Conservation (phyloP, 805 yeast species). For the Blastobotrys mokoenaii region DNA sequence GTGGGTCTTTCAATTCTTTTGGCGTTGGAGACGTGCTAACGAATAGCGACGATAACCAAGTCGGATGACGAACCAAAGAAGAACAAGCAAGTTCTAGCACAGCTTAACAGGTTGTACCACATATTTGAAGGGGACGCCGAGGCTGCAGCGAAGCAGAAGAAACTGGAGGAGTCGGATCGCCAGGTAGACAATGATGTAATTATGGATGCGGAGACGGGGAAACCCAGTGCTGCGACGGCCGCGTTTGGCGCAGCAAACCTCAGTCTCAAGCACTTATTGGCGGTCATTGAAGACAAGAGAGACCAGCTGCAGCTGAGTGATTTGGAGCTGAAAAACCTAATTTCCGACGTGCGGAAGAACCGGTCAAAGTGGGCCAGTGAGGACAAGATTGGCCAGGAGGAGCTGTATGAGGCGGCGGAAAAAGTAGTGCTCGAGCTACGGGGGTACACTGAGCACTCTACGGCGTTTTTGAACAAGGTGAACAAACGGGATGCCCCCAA, state of each 20-base stretch:
- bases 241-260: slow-evolving; percentile 66
- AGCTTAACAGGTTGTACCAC: slow-evolving; percentile 51
- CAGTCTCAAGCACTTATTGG: slow-evolving; percentile 70
- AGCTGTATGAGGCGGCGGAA: slow-evolving; percentile 93
- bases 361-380: slow-evolving; percentile 98
- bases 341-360: slow-evolving; percentile 88
- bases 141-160: slow-evolving; percentile 64
- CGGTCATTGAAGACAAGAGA: slow-evolving; percentile 69
- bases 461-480: slow-evolving; percentile 92
- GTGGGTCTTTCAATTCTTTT: background rate
- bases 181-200: slow-evolving; percentile 33
- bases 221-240: slow-evolving; percentile 26
- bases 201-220: slow-evolving; percentile 2
- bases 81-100: slow-evolving; percentile 13
- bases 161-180: slow-evolving; percentile 72
- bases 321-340: slow-evolving; percentile 70
- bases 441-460: slow-evolving; percentile 91
- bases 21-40: background rate
- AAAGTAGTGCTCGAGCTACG: slow-evolving; percentile 85
- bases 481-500: slow-evolving; percentile 97
- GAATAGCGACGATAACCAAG: slow-evolving; percentile 24
- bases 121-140: slow-evolving; percentile 62
- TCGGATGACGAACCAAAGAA: slow-evolving; percentile 12
- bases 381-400: slow-evolving; percentile 94
- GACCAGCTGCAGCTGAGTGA: slow-evolving; percentile 69